Evolutionary conservation across 2,329 filamentous ascomycete genomes (phyloP).

Genomic region (Escovopsis sp.): DNA sequence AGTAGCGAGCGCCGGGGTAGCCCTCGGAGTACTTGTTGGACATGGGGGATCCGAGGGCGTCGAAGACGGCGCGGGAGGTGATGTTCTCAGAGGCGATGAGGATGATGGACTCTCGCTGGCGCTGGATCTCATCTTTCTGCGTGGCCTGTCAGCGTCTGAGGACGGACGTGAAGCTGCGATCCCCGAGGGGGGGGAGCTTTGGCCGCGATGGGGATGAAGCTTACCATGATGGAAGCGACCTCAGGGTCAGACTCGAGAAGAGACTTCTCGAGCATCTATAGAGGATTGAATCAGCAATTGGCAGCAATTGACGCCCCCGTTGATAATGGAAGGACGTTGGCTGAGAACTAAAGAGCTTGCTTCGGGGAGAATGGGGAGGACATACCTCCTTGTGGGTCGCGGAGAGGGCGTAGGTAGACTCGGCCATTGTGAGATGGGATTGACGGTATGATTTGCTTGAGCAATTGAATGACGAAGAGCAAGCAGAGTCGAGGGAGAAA

Average conservation of each 20-base stretch:
- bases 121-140: constrained; percentile 83
- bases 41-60: constrained; percentile 88
- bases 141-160: constrained; percentile 16
- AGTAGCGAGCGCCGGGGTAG: constrained; percentile 95
- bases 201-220: background rate
- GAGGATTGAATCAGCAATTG: constrained; percentile 8
- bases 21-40: constrained; percentile 99
- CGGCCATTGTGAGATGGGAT: constrained; percentile 20
- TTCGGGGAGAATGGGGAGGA: constrained; percentile 4
- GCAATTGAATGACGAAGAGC: background rate
- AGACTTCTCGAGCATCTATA: constrained; percentile 86
- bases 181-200: background rate
- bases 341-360: no score
- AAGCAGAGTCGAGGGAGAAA: background rate
- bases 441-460: background rate
- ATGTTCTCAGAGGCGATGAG: constrained; percentile 99
- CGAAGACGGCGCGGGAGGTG: constrained; percentile 94
- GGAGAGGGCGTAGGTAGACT: constrained; percentile 36
- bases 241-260: constrained; percentile 84
- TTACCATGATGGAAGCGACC: constrained; percentile 90
- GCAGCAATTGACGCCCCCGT: constrained; percentile 1
- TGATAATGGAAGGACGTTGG: no score
- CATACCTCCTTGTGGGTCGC: constrained; percentile 39
- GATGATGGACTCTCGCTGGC: constrained; percentile 95
- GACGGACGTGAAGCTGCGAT: background rate